These are phyloP conservation scores for Mycosphaerella sp. DNA, from an alignment of 2,329 filamentous ascomycete genomes.

Conservation along the genomic window DNA sequence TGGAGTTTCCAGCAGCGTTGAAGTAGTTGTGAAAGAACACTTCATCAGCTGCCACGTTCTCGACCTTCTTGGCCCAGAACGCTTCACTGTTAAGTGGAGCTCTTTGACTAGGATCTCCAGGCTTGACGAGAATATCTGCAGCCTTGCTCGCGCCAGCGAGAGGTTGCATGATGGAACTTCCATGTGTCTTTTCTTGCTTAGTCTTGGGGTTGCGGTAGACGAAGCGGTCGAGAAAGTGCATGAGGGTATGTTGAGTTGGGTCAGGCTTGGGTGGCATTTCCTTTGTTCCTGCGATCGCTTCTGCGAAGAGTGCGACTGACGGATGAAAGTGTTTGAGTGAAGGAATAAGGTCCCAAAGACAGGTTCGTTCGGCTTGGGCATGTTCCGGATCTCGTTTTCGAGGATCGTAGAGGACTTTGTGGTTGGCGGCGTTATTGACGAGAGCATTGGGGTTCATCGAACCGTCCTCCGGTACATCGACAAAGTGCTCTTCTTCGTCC, in stretches of 20 bases:
- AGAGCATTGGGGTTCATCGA: constrained; percentile 33
- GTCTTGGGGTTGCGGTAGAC: constrained; percentile 93
- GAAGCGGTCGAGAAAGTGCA: constrained; percentile 95
- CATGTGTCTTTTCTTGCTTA: constrained; percentile 55
- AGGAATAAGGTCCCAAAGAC: constrained; percentile 86
- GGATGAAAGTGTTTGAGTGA: constrained; percentile 83
- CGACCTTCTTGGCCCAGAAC: constrained; percentile 88
- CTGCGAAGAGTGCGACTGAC: constrained; percentile 78
- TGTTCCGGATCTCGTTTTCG: constrained; percentile 87
- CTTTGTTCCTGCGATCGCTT: constrained; percentile 61
- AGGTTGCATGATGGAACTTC: constrained; percentile 94
- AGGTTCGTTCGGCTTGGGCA: constrained; percentile 86
- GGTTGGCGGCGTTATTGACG: constrained; percentile 9
- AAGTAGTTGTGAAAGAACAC: constrained; percentile 99
- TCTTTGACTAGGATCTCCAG: constrained; percentile 40
- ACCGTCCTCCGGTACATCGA: constrained; percentile 56
- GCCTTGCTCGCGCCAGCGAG: constrained; percentile 57
- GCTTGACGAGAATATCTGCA: constrained; percentile 55
- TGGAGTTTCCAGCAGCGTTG: constrained; percentile 54
- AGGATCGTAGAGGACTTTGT: constrained; percentile 62
- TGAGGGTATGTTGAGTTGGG: constrained; percentile 79
- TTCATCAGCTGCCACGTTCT: constrained; percentile 83
- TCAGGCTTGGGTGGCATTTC: constrained; percentile 82
- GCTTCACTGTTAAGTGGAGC: constrained; percentile 74
- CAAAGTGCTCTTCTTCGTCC: constrained; percentile 64